These are phyloP conservation scores for Phlyctochytrium bullatum DNA, from an alignment of 192 early-diverging fungal genomes.

Conservation along the genomic window DNA sequence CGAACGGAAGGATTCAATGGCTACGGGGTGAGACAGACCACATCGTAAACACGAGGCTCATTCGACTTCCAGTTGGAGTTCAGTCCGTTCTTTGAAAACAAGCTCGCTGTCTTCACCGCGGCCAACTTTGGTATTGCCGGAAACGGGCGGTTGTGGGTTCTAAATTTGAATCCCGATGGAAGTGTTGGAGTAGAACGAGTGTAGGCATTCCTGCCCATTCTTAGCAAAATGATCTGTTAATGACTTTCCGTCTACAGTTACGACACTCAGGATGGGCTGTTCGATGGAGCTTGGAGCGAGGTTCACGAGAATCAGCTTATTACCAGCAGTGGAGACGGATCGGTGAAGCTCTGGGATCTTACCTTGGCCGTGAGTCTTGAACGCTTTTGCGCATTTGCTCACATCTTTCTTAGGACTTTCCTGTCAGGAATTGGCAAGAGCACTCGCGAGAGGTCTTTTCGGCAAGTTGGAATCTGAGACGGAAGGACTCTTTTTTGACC, in stretches of 20 bases:
- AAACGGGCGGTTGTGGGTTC: constrained; percentile 84
- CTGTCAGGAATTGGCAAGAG: constrained; percentile 88
- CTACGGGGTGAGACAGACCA: constrained; percentile 63
- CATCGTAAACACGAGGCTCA: not conserved
- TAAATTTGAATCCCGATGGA: constrained; percentile 51
- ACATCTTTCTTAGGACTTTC: constrained; percentile 64
- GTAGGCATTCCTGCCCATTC: constrained; percentile 48
- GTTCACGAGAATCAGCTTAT: constrained; percentile 91
- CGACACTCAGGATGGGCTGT: constrained; percentile 96
- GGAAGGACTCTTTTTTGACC: constrained; percentile 85
- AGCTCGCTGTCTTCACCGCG: constrained; percentile 80
- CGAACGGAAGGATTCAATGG: constrained; percentile 85
- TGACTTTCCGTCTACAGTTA: constrained; percentile 53
- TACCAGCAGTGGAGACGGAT: constrained; percentile 90
- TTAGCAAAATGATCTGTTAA: not conserved
- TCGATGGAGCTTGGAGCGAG: constrained; percentile 95
- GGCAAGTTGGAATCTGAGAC: constrained; percentile 91
- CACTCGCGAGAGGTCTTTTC: constrained; percentile 92
- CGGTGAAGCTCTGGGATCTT: constrained; percentile 92
- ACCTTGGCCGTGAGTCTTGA: constrained; percentile 66
- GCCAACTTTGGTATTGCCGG: constrained; percentile 98
- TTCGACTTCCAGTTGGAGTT: constrained; percentile 67
- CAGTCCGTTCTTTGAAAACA: constrained; percentile 90
- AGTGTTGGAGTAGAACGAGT: constrained; percentile 55
- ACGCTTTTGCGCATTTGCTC: not conserved